Conservation (phyloP, 2,329 filamentous ascomycete genomes). For the Aspergillus fumigatus region DNA sequence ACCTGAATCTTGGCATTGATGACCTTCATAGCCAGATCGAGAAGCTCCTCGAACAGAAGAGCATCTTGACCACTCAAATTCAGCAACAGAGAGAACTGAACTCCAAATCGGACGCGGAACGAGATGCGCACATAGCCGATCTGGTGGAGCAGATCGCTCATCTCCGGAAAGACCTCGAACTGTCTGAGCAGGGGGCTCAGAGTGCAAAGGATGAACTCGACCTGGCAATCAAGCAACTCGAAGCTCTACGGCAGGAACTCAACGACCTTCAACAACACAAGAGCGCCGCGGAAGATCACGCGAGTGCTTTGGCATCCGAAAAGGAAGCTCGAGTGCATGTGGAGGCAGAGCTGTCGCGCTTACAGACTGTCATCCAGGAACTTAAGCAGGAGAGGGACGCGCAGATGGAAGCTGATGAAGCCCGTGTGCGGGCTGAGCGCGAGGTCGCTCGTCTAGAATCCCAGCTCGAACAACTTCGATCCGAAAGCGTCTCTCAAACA, state of each 20-base stretch:
- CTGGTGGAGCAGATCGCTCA: constrained; percentile 49
- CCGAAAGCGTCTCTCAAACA: constrained; percentile 9
- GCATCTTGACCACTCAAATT: constrained; percentile 83
- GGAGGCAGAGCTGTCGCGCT: constrained; percentile 21
- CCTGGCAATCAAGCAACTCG: not conserved
- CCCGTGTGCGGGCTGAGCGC: constrained; percentile 13
- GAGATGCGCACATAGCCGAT: constrained; percentile 45
- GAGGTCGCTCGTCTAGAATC: constrained; percentile 13
- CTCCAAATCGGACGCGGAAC: constrained; percentile 69
- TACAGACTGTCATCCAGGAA: constrained; percentile 49
- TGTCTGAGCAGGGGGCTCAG: constrained; percentile 30
- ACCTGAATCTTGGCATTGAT: constrained; percentile 74
- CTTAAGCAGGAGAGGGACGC: constrained; percentile 25
- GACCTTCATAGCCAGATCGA: constrained; percentile 73
- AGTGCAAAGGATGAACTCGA: constrained; percentile 18
- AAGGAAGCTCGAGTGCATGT: constrained; percentile 17
- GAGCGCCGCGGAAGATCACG: constrained; percentile 1
- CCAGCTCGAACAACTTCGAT: constrained; percentile 13
- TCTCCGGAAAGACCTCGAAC: constrained; percentile 47
- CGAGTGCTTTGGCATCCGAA: not conserved
- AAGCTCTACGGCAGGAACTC: constrained; percentile 1
- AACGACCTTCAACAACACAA: constrained; percentile 3
- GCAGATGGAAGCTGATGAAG: constrained; percentile 10
- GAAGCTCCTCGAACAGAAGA: constrained; percentile 78
- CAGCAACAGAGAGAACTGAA: constrained; percentile 94